A percentile compares a stretch with the other conserved stretches of the same genome.
These are phyloP conservation scores for Suillus plorans DNA, from an alignment of 768 basidiomycete species.

Conservation along the genomic window DNA sequence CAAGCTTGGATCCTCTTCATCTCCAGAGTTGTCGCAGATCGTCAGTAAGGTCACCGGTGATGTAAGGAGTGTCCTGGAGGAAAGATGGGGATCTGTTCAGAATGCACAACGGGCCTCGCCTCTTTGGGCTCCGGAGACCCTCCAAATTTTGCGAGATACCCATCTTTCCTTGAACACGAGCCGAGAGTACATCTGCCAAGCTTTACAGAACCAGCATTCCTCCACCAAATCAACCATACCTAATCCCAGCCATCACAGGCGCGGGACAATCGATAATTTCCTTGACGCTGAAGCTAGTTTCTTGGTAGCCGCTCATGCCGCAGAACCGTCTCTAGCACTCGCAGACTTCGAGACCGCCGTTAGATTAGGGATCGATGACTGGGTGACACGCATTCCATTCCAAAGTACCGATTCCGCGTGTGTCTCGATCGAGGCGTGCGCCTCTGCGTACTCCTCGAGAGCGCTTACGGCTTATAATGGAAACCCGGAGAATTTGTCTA, in stretches of 20 bases:
- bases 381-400: constrained; percentile 26
- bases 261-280: constrained; percentile 19
- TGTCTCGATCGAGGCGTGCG: constrained; percentile 20
- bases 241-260: constrained; percentile 2
- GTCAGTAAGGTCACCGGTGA: constrained; percentile 12
- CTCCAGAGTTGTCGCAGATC: constrained; percentile 15
- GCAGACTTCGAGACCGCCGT: constrained; percentile 38
- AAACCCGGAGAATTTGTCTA: constrained; percentile 40
- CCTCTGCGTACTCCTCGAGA: constrained; percentile 25
- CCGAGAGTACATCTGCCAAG: constrained; percentile 27
- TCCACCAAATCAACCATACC: neutral
- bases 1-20: constrained; percentile 31
- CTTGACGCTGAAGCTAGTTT: constrained; percentile 12
- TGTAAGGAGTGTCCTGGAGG: constrained; percentile 25
- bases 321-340: constrained; percentile 21
- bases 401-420: constrained; percentile 14
- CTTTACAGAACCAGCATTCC: constrained; percentile 8
- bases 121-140: constrained; percentile 28
- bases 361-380: constrained; percentile 33
- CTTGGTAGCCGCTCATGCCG: constrained; percentile 10
- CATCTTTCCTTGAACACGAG: constrained; percentile 33
- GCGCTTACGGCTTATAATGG: constrained; percentile 27
- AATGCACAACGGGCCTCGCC: constrained; percentile 24
- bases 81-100: constrained; percentile 37
- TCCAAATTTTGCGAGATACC: constrained; percentile 32